Base-by-base conservation (phyloP, 768 basidiomycete genomes). In the Russula sp. region DNA sequence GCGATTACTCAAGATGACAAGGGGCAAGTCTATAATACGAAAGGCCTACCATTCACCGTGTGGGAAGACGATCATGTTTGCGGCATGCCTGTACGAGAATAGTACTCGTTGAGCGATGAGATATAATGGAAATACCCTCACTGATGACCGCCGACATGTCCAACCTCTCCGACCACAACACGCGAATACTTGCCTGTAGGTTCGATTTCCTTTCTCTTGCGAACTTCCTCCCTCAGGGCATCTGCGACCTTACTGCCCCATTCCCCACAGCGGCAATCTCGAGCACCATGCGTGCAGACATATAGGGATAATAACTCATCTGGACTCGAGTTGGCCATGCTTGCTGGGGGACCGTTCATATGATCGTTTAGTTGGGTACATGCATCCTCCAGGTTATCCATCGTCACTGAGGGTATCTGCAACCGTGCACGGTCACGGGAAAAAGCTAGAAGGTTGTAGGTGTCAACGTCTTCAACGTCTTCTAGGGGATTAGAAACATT, bases 141-240 rank as follows among this genome's bases (percentile, higher is more conserved):
- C 91, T 89, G 80, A 74, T 94, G 91, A 31, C 90, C 90, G 1
- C 92, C 91, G 55, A 94, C 84, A 72, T 94, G 91, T 2, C 81
- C 87, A 6, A 87, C 81, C 66, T 90, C 84, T 3, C 83, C 83
- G 2, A 92, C 75, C 49, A 71, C 71, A 27, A 78, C 78, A 68
- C 64, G 66, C 39, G 77, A 69, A 10, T 39, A 64, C 50, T 73
- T 63, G 22, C 70, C 72, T 20, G 27, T 45, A 32, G 58, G 54
- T 4, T 60, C 63, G 4, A 47, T 39, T 13, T 27, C 20, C 34
- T 52, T 61, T 54, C 79, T 77, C 45, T 70, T 73, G 44, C 71
- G 71, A 7, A 88, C 72, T 69, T 89, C 87, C 4, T 77, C 74
- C 18, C 75, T 74, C 32, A 94, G 70, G 3, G 84, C 79, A 0